Base-by-base conservation (phyloP, 1,284 basidiomycete species). In the Chalciporus sp. region DNA sequence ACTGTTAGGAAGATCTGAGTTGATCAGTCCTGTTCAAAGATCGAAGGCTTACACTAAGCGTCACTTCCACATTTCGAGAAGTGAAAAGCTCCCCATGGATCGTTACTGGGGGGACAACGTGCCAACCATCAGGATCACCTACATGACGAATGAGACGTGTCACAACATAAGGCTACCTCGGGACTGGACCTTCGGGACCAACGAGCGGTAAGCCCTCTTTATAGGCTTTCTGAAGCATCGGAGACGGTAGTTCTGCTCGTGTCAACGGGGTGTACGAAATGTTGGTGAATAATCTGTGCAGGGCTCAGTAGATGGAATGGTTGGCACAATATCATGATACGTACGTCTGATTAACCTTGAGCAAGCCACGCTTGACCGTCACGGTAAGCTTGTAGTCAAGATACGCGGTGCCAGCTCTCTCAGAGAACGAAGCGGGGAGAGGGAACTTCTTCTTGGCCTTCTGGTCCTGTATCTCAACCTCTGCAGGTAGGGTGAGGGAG, bases 361-460 rank as follows among this genome's bases (percentile, higher is more conserved):
- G 60, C 16, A 74, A 65, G 0, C 76, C 74, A 23, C 79, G 74
- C 61, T 74, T 78, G 33, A 83, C 62, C 1, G 72, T 80, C 14
- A 80, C 76, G 3, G 75, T 60, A 11, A 83, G 58, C 51, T 72
- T 73, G 61, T 84, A 84, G 46, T 83, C 77, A 31, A 84, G 73
- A 47, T 77, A 76, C 8, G 72, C 75, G 5, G 74, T 72, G 47
- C 74, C 75, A 3, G 73, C 73, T 27, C 72, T 64, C 60, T 83
- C 79, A 0, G 75, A 73, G 55, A 82, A 79, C 42, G 70, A 75
- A n/a, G 79, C 76, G 4, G 81, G 81, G 6, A 80, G 70, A 14
- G 60, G 66, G 48, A 75, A 78, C 8, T 51, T 66, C 14, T 57
- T 66, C 60, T 60, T 69, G 16, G 58, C 62, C 40, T 64, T 71